Evolutionary conservation across 2,329 filamentous ascomycete species (phyloP), one percentile per base, ranked within the genome.

Genomic region (Sclerotinia subarctica): DNA sequence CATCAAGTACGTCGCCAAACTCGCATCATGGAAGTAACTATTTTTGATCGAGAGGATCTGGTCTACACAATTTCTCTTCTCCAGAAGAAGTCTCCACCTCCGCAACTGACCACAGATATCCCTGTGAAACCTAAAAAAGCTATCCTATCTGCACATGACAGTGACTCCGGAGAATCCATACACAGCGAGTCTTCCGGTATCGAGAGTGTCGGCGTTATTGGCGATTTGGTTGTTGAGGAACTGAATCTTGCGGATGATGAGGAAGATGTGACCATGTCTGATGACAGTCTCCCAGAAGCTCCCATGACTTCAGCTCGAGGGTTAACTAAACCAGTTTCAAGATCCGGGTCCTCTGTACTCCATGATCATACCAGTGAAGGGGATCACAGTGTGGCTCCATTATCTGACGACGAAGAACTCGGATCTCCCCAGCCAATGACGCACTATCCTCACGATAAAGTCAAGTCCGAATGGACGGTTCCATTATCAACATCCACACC

Each of bases 41-140:
- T 97, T 0, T 83, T 86, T 47, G 84, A 90, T 66, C 84, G 85
- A 60, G 80, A 89, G 73, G 78, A 85, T 51, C 76, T 83, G 11
- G 74, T 75, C 10, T 89, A 85, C 85, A 75, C 81, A 3, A 79
- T 85, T n/a, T 71, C 76, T 8, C 72, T 85, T 32, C 78, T 88
- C 5, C 69, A 78, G 51, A 80, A 79, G 24, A 80, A 79, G 19
- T 78, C 79, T 58, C 82, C 82, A 0, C 77, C 80, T 3, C 82
- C 79, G 15, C 77, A 72, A 32, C 42, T 58, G n/a, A 26, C 35
- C 24, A 44, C n/a, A 67, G 69, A 69, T 59, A 17, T 58, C 3
- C 51, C 32, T 53, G 44, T n/a, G 2, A 56, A 64, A 59, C 54
- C 69, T 46, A 72, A 69, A 56, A 71, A 72, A 26, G 58, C 58